phyloP scores from a whole-genome alignment of 495 filamentous ascomycete species.

The Tetracladium setigerum region DNA sequence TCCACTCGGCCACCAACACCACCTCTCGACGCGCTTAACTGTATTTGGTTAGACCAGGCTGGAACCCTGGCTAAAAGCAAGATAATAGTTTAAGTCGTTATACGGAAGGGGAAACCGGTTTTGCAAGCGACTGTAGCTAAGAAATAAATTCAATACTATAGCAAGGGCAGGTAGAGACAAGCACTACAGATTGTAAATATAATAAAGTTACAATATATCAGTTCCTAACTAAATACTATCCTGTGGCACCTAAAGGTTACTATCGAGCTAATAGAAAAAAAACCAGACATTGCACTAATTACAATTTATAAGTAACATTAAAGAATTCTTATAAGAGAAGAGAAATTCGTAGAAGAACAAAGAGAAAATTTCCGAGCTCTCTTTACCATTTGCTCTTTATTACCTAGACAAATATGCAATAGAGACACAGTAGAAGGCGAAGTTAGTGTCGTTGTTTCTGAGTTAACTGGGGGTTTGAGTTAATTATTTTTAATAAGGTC shows the following conservation, averaged over 20 bases:
- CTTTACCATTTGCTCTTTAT: too few species aligned
- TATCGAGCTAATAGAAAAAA: slow-evolving; percentile 1
- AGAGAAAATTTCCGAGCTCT: too few species aligned
- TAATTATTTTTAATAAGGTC: too few species aligned
- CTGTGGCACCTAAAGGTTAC: too few species aligned
- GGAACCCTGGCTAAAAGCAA: background rate
- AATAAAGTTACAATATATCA: background rate
- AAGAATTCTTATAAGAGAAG: too few species aligned
- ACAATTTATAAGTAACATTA: slow-evolving; percentile 4
- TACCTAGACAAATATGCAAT: too few species aligned
- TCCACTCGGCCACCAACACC: background rate
- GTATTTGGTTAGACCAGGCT: background rate
- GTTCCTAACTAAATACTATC: too few species aligned
- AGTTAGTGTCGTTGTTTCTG: too few species aligned
- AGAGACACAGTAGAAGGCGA: too few species aligned
- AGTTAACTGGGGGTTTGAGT: too few species aligned
- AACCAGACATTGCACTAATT: too few species aligned
- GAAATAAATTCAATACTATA: background rate
- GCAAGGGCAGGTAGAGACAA: background rate
- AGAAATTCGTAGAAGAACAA: too few species aligned
- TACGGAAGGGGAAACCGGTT: background rate
- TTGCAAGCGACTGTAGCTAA: background rate
- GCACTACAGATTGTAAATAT: background rate
- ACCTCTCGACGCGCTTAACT: background rate
- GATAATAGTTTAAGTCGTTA: background rate